A percentile compares a stretch with the other conserved stretches of the same genome.
Conservation (phyloP, 2,329 filamentous ascomycete genomes). For the Arthrinium puccinioides region DNA sequence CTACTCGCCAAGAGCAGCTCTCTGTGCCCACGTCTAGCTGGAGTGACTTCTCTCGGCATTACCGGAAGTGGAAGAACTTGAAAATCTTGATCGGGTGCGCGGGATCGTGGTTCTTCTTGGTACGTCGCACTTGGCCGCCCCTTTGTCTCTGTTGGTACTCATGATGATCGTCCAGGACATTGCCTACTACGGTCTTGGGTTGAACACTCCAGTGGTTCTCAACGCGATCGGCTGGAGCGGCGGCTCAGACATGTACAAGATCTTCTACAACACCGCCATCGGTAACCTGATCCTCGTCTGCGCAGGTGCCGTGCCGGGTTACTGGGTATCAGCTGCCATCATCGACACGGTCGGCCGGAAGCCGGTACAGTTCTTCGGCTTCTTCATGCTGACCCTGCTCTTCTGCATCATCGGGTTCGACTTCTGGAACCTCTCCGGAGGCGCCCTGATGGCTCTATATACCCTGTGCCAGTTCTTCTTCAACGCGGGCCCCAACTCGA, state of each 20-base stretch:
- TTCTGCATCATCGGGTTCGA: constrained; percentile 49
- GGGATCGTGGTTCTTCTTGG: constrained; percentile 66
- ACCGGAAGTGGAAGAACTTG: constrained; percentile 60
- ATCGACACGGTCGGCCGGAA: constrained; percentile 68
- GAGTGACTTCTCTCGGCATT: constrained; percentile 62
- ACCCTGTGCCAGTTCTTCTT: constrained; percentile 47
- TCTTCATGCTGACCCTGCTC: constrained; percentile 47
- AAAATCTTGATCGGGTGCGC: constrained; percentile 68
- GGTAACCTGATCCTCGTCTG: constrained; percentile 70
- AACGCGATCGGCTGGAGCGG: constrained; percentile 57
- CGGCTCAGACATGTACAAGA: constrained; percentile 52
- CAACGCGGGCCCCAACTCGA: constrained; percentile 47
- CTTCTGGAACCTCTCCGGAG: constrained; percentile 32
- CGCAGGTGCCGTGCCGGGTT: constrained; percentile 68
- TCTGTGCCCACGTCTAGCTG: constrained; percentile 61
- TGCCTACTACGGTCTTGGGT: constrained; percentile 59
- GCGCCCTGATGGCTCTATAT: constrained; percentile 44
- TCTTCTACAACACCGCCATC: constrained; percentile 62
- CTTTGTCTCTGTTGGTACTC: too few relatives aligned
- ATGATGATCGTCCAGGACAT: too few relatives aligned
- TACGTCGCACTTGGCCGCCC: background rate
- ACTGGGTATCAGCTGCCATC: constrained; percentile 67
- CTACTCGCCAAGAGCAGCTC: constrained; percentile 43
- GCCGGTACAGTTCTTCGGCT: constrained; percentile 60
- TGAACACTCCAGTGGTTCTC: constrained; percentile 68